A percentile compares a stretch with the other conserved stretches of the same genome.
phyloP scores from a whole-genome alignment of 306 rosid genomes.

The Quercus alba region DNA sequence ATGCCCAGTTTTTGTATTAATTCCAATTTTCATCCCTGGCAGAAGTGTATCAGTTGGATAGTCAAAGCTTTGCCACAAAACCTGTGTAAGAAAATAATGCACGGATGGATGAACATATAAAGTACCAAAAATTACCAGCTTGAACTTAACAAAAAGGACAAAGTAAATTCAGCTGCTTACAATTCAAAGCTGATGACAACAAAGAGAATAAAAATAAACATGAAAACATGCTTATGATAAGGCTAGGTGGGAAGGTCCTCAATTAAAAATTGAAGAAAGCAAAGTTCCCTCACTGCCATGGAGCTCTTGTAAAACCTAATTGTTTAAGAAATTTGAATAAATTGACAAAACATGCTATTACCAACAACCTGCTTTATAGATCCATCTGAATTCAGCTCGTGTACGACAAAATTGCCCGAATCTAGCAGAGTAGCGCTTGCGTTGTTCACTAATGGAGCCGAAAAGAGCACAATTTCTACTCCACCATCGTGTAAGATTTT shows the following conservation, averaged over 20 bases:
- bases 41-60: not conserved
- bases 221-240: too few relatives aligned
- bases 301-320: too few relatives aligned
- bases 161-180: not conserved
- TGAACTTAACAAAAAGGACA: too few relatives aligned
- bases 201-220: too few relatives aligned
- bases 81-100: not conserved
- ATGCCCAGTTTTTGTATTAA: not conserved
- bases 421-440: constrained; percentile 12
- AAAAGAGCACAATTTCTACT: not conserved
- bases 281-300: too few relatives aligned
- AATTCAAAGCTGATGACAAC: too few relatives aligned
- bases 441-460: constrained; percentile 6
- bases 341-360: too few relatives aligned
- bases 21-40: constrained; percentile 3
- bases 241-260: too few relatives aligned
- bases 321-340: too few relatives aligned
- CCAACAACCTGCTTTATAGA: not conserved
- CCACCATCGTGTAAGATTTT: constrained; percentile 6
- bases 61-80: constrained; percentile 15
- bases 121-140: too few relatives aligned
- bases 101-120: too few relatives aligned
- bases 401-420: constrained; percentile 19
- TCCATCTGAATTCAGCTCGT: constrained; percentile 9
- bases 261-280: too few relatives aligned